Percentiles rank a stretch among this genome's conserved stretches.
Conservation (phyloP, 2,329 filamentous ascomycete genomes). For the Emydomyces testavorans region DNA sequence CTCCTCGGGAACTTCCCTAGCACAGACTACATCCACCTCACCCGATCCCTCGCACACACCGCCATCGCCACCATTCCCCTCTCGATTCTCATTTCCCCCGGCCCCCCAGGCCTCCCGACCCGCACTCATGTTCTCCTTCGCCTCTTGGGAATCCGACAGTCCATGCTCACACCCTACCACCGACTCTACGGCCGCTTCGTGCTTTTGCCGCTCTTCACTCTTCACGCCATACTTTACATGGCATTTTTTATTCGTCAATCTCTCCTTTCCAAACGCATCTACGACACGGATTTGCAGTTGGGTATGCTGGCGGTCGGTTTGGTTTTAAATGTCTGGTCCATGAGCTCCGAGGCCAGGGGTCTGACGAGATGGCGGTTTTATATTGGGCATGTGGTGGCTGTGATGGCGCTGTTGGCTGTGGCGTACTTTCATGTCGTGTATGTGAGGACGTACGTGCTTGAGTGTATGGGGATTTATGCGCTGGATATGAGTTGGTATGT, state of each 20-base stretch:
- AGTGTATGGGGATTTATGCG: slow-evolving; percentile 38
- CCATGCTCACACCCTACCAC: slow-evolving; percentile 46
- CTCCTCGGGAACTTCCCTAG: not conserved
- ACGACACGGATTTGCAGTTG: slow-evolving; percentile 47
- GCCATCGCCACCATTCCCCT: slow-evolving; percentile 49
- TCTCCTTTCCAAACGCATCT: slow-evolving; percentile 43
- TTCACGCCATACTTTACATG: slow-evolving; percentile 46
- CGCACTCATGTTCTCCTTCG: slow-evolving; percentile 35
- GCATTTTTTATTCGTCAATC: slow-evolving; percentile 45
- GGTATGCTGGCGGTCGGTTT: slow-evolving; percentile 41
- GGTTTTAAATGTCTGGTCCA: slow-evolving; percentile 41
- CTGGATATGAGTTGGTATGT: slow-evolving; percentile 30
- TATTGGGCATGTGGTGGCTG: slow-evolving; percentile 43
- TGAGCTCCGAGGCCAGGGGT: slow-evolving; percentile 26
- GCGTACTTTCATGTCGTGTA: slow-evolving; percentile 47
- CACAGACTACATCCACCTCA: slow-evolving; percentile 53
- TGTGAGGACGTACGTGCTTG: slow-evolving; percentile 43
- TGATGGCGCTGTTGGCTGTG: slow-evolving; percentile 38
- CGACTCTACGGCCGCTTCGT: slow-evolving; percentile 47
- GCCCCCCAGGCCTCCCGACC: slow-evolving; percentile 25
- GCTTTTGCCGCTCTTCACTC: slow-evolving; percentile 40
- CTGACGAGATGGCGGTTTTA: slow-evolving; percentile 45
- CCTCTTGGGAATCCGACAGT: slow-evolving; percentile 44
- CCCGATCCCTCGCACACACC: slow-evolving; percentile 50
- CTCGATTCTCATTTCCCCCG: slow-evolving; percentile 45